Conservation (phyloP, 78 protist genomes). For the Carpediemonas membranifera region DNA sequence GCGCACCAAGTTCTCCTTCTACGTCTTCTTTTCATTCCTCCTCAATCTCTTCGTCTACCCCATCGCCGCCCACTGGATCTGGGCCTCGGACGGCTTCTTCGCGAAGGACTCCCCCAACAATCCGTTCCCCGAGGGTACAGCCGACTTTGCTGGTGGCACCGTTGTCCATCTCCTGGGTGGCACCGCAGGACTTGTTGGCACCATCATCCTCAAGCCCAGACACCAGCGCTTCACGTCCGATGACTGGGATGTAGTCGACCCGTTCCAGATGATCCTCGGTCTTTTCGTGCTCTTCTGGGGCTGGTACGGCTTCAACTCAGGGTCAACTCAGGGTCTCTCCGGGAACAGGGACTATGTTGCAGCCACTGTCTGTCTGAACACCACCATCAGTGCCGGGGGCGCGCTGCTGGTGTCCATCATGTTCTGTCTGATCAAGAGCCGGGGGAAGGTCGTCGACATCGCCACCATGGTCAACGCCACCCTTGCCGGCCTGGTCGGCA, state of each 20-base stretch:
- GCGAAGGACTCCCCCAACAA: not conserved
- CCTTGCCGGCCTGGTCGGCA: constrained; percentile 58
- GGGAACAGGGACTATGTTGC: constrained; percentile 25
- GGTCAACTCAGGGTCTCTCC: constrained; percentile 20
- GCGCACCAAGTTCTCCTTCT: constrained; percentile 30
- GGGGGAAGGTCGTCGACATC: too few species aligned
- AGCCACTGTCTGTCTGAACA: constrained; percentile 22
- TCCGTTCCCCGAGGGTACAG: not conserved
- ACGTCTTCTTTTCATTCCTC: constrained; percentile 5
- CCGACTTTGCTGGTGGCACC: constrained; percentile 19
- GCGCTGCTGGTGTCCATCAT: too few species aligned
- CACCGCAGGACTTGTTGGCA: not conserved
- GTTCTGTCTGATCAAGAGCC: too few species aligned
- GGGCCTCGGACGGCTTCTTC: constrained; percentile 2
- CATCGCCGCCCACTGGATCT: not conserved
- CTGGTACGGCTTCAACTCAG: too few species aligned
- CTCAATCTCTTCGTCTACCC: not conserved
- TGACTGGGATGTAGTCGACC: not conserved
- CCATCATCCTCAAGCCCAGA: constrained; percentile 6
- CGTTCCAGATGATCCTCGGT: too few species aligned
- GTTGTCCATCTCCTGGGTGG: constrained; percentile 23
- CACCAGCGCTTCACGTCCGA: not conserved
- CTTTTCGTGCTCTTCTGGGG: too few species aligned
- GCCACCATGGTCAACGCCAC: constrained; percentile 40
- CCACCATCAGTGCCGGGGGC: too few species aligned